Percentiles rank a stretch among this genome's conserved stretches.
phyloP scores from a whole-genome alignment of 257 asterid genomes.

The Solanum ossicruentum region DNA sequence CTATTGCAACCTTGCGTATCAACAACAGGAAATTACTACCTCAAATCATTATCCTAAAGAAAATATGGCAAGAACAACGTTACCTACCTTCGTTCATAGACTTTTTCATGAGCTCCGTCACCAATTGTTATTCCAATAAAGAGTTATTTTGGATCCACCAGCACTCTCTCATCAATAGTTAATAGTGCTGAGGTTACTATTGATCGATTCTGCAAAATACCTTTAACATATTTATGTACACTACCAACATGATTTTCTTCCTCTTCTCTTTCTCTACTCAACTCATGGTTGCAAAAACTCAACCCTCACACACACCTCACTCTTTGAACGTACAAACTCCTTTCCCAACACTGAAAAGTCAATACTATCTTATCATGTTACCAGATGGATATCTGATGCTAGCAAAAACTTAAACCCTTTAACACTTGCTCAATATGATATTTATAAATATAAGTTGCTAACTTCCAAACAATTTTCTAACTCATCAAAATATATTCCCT shows the following conservation, averaged over 20 bases:
- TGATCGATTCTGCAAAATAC: conserved; percentile 43
- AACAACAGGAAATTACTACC: background rate
- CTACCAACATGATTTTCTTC: conserved; percentile 14
- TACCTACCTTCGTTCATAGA: conserved; percentile 84
- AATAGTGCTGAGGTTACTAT: conserved; percentile 19
- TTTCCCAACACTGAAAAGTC: background rate
- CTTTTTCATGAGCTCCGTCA: conserved; percentile 98
- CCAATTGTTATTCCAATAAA: conserved; percentile 83
- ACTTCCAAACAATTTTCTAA: too few species aligned
- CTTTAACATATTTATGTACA: conserved; percentile 34
- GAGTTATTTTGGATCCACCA: conserved; percentile 73
- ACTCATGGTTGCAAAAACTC: background rate
- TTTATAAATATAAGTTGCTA: background rate
- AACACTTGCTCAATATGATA: conserved; percentile 3
- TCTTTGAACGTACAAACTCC: background rate
- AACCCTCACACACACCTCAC: background rate
- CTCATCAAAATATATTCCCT: too few species aligned
- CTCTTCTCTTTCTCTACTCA: conserved; percentile 5
- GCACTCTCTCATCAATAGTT: conserved; percentile 61
- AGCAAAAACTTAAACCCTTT: background rate
- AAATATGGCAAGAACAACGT: background rate
- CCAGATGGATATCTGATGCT: background rate
- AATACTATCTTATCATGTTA: conserved; percentile 4
- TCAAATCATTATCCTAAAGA: background rate
- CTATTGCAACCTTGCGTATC: background rate